Evolutionary conservation across 78 protist genomes (phyloP), one percentile per base, ranked within the genome.

Genomic region (Dictyostelium brefeldianum): DNA sequence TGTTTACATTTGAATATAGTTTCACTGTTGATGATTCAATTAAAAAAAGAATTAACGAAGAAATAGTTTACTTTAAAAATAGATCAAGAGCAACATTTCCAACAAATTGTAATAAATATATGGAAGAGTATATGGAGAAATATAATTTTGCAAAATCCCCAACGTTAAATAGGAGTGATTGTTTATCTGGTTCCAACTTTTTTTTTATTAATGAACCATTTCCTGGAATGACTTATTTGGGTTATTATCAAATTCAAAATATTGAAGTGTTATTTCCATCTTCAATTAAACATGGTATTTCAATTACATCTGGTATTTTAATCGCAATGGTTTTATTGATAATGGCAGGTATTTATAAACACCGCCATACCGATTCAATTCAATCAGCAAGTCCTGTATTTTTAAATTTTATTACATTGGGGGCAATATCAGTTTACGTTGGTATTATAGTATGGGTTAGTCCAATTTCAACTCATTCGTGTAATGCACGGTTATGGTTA

Each of bases 341-440:
- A 25, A 47, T 73, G 56, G 1, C n/a, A 10, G 77, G 73, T 83
- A 48, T 53, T 10, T 17, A 29, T 10, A 29, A 20, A 36, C 78
- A 64, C n/a, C 41, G 31, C 5, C 5, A 78, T 27, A 71, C 84
- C 15, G 67, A 46, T 12, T 77, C 93, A 10, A 87, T 87, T 36
- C 22, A 84, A 51, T 74, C 93, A 8, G 93, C 93, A 14, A 50
- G 73, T 77, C 93, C 93, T 43, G 47, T 87, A 1, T 87, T 87
- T 27, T 77, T 70, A 41, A 27, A 18, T 15, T 67, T 77, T 9
- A 47, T 87, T 1, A n/a, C 78, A n/a, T n/a, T 50, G 5, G 93
- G 93, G 4, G 93, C 54, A 12, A 50, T 74, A 4, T 77, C 78
- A 10, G 81, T 80, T 1, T 87, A 87, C 36, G 36, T 46, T 64